Percentiles rank a stretch among this genome's conserved stretches.
Conservation (phyloP, 129 eudicot species). For the Flaveria robusta region DNA sequence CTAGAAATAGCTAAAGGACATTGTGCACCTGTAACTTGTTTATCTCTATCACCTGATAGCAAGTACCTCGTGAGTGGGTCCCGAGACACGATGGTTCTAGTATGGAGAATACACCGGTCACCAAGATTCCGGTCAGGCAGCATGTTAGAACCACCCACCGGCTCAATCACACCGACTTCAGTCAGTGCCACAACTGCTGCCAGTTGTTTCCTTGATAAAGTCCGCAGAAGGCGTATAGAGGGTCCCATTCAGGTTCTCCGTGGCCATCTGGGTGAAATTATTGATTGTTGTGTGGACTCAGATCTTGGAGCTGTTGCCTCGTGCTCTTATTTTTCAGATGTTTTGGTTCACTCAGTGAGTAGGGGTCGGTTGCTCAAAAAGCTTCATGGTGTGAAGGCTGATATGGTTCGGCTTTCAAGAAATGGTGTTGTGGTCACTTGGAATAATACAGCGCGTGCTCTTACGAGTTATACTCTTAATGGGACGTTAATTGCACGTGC, state of each 20-base stretch:
- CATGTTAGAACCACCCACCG: slow-evolving; percentile 53
- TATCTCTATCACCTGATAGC: slow-evolving; percentile 72
- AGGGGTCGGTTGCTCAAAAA: slow-evolving; percentile 74
- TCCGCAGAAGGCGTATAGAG: slow-evolving; percentile 62
- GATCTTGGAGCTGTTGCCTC: slow-evolving; percentile 87
- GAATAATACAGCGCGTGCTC: slow-evolving; percentile 50
- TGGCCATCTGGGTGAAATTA: slow-evolving; percentile 80
- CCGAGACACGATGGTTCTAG: slow-evolving; percentile 71
- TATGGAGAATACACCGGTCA: slow-evolving; percentile 83
- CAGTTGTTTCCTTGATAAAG: slow-evolving; percentile 52
- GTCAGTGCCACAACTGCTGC: slow-evolving; percentile 44
- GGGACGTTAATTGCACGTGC: slow-evolving; percentile 60
- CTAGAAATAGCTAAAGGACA: slow-evolving; percentile 87
- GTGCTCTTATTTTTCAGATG: slow-evolving; percentile 70
- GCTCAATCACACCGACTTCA: slow-evolving; percentile 57
- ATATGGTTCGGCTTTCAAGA: slow-evolving; percentile 66
- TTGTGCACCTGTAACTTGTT: slow-evolving; percentile 92
- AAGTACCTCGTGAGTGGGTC: slow-evolving; percentile 88
- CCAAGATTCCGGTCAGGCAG: slow-evolving; percentile 46
- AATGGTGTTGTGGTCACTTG: slow-evolving; percentile 66
- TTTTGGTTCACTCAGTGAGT: slow-evolving; percentile 75
- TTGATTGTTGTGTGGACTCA: slow-evolving; percentile 68
- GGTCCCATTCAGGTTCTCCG: slow-evolving; percentile 91
- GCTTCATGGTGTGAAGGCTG: slow-evolving; percentile 66
- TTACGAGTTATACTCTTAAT: slow-evolving; percentile 67